These are phyloP conservation scores for Monilinia fructicola DNA, from an alignment of 2,329 filamentous ascomycete genomes.

Conservation along the genomic window DNA sequence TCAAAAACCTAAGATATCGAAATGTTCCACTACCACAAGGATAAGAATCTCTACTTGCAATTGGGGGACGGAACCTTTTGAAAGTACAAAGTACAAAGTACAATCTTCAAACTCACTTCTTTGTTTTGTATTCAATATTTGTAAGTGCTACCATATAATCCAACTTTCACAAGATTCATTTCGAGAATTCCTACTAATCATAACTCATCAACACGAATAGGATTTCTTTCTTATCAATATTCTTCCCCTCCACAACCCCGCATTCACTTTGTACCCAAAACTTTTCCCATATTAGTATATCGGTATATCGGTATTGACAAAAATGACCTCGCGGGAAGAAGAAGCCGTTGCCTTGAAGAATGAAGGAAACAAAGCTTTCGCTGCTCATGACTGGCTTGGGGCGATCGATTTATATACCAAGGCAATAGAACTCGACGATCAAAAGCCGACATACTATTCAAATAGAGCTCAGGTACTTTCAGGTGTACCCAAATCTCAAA, in stretches of 20 bases:
- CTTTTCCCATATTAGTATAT: background rate
- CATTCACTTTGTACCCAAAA: slow-evolving; percentile 14
- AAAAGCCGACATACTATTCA: slow-evolving; percentile 86
- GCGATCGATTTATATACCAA: slow-evolving; percentile 83
- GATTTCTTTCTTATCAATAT: background rate
- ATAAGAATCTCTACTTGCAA: no score
- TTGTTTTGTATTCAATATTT: background rate
- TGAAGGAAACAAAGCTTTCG: slow-evolving; percentile 91
- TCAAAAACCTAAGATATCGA: background rate
- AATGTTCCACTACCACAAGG: background rate
- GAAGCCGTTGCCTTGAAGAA: slow-evolving; percentile 85
- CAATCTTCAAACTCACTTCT: background rate
- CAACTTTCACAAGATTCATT: background rate
- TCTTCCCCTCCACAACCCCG: slow-evolving; percentile 3
- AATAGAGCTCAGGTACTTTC: slow-evolving; percentile 85
- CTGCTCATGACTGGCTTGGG: slow-evolving; percentile 77
- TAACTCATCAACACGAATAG: no score
- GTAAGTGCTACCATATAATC: background rate
- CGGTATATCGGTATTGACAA: slow-evolving; percentile 2
- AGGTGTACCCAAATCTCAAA: slow-evolving; percentile 32
- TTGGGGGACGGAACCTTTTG: background rate
- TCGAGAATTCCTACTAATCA: background rate
- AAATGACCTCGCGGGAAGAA: slow-evolving; percentile 47
- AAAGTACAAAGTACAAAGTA: slow-evolving; percentile 1
- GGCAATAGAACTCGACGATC: slow-evolving; percentile 79